These are phyloP conservation scores for Fagopyrum esculentum DNA, from an alignment of 148 eudicot genomes.

Conservation along the genomic window DNA sequence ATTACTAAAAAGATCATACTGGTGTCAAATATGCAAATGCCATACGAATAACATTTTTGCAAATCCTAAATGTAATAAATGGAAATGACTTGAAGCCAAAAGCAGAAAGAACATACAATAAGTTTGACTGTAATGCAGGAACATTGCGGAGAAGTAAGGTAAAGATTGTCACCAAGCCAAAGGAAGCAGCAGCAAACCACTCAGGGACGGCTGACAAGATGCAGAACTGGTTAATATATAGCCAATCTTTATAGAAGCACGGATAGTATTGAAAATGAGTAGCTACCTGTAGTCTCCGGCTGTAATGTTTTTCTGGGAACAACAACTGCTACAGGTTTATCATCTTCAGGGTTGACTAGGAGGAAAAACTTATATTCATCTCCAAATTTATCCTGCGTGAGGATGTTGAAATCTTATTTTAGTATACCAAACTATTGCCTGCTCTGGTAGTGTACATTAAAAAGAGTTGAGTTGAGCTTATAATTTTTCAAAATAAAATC, in stretches of 20 bases:
- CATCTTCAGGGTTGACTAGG: conserved; percentile 93
- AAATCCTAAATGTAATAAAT: not conserved
- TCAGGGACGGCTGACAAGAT: conserved; percentile 77
- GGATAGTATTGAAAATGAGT: not conserved
- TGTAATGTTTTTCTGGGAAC: conserved; percentile 86
- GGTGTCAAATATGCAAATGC: not conserved
- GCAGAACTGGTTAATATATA: conserved; percentile 9
- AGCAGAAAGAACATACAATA: conserved; percentile 45
- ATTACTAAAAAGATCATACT: not conserved
- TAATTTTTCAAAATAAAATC: not conserved
- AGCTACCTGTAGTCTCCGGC: conserved; percentile 82
- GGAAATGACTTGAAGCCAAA: not conserved
- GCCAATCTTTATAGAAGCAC: not conserved
- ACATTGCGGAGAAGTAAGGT: conserved; percentile 91
- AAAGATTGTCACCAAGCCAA: conserved; percentile 92
- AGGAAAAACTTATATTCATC: conserved; percentile 84
- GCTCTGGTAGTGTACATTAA: not conserved
- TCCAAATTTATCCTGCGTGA: conserved; percentile 74
- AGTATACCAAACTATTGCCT: not conserved
- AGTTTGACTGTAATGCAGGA: conserved; percentile 79
- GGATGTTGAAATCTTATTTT: conserved; percentile 8
- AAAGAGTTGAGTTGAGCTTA: not conserved
- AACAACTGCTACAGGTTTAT: conserved; percentile 95
- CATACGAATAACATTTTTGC: not conserved
- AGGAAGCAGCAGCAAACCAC: conserved; percentile 93